phyloP scores from a whole-genome alignment of 768 basidiomycete genomes.

The Termitomyces sp. region DNA sequence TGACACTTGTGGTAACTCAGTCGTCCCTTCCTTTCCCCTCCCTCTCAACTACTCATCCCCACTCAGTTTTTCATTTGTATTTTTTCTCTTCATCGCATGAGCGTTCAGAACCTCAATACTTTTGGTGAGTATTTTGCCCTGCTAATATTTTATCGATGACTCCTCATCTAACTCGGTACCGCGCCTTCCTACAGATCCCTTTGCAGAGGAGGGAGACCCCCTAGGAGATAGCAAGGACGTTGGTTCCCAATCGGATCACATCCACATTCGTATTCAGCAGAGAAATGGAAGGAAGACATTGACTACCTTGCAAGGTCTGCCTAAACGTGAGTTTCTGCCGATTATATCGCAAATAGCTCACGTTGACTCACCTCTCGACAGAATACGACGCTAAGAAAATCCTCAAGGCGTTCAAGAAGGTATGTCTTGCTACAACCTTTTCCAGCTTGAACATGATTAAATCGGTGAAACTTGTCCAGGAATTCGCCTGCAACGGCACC shows the following conservation, averaged over 20 bases:
- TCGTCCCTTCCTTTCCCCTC: constrained; percentile 18
- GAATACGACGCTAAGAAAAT: constrained; percentile 98
- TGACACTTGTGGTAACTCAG: constrained; percentile 6
- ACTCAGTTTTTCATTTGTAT: constrained; percentile 43
- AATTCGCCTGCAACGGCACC: constrained; percentile 98
- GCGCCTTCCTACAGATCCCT: constrained; percentile 65
- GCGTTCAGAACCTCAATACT: constrained; percentile 87
- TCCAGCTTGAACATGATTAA: neutral
- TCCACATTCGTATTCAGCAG: constrained; percentile 98
- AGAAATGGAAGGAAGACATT: constrained; percentile 98
- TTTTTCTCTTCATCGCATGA: constrained; percentile 75
- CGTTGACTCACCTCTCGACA: constrained; percentile 24
- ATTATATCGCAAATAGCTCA: neutral
- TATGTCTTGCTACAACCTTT: constrained; percentile 22
- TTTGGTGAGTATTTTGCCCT: constrained; percentile 51
- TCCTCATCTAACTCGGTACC: constrained; percentile 3
- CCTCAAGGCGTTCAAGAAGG: constrained; percentile 99
- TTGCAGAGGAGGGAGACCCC: constrained; percentile 90
- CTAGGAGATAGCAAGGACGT: constrained; percentile 72
- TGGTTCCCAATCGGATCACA: constrained; percentile 78
- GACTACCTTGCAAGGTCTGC: constrained; percentile 95
- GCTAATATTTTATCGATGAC: constrained; percentile 14
- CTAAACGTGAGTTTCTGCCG: constrained; percentile 60
- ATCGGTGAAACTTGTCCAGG: constrained; percentile 39
- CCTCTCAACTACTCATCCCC: constrained; percentile 28